These are phyloP conservation scores for Jacaranda mimosifolia DNA, from an alignment of 257 asterid species.

Conservation along the genomic window DNA sequence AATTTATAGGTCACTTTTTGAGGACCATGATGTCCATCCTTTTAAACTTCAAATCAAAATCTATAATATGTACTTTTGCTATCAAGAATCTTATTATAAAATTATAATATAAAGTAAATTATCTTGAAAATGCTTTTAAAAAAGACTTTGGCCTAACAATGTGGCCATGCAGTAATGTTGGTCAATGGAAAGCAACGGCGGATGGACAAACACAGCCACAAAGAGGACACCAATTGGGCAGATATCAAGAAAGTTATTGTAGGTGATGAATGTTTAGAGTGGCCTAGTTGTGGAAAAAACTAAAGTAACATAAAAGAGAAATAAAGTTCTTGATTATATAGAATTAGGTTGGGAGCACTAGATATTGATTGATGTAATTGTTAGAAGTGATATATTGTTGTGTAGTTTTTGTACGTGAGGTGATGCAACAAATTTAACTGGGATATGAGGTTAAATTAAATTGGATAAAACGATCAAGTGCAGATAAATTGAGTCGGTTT, in stretches of 20 bases:
- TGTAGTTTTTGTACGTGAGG: no score
- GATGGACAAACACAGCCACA: neutral
- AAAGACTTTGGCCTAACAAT: neutral
- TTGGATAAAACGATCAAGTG: no score
- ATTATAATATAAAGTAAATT: neutral
- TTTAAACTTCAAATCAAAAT: neutral
- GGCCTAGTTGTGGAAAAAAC: neutral
- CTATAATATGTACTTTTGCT: neutral
- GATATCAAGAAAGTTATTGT: neutral
- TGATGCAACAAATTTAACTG: no score
- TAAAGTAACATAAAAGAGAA: neutral
- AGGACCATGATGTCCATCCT: conserved; percentile 31
- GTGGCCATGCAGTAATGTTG: conserved; percentile 23
- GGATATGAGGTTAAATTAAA: no score
- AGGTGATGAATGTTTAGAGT: conserved; percentile 23
- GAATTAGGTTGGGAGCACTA: neutral
- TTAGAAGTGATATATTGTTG: neutral
- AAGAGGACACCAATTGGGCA: neutral
- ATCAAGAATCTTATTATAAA: conserved; percentile 13
- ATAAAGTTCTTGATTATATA: neutral
- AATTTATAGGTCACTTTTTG: neutral
- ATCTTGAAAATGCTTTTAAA: neutral
- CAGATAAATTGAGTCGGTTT: no score
- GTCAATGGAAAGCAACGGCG: conserved; percentile 6
- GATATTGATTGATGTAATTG: neutral